Evolutionary conservation across 2,329 filamentous ascomycete species (phyloP), one percentile per base, ranked within the genome.

Genomic region (Pseudogymnoascus sp.): DNA sequence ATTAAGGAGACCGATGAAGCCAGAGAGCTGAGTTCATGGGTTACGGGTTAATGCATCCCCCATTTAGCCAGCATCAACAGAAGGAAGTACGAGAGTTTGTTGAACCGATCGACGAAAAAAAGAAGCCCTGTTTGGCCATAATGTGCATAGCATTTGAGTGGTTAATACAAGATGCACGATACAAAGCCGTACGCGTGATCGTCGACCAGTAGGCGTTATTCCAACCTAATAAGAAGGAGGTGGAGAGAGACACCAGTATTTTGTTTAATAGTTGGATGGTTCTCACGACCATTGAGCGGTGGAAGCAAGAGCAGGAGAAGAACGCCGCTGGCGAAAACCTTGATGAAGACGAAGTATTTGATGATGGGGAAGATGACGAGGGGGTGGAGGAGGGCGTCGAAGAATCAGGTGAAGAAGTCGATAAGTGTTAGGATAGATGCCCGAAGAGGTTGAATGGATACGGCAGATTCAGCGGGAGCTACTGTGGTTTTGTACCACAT

Each of bases 81-180:
- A 60, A 59, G 60, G 60, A 59, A 60, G 36, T 64, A n/a, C 13
- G 31, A 38, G 60, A 35, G 51, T 62, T 64, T 21, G 39, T 64
- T 51, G 25, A 15, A 38, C 63, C 38, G 2, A 25, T 64, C 4
- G 59, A 62, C 31, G 48, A 62, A 36, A 35, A 35, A 12, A 44
- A 62, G 3, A 21, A 62, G 4, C 61, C 29, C 5, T 4, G 29
- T n/a, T 59, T 62, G 29, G 13, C 17, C 10, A 41, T 62, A 15
- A 58, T 62, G 59, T 59, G 29, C 21, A 59, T 2, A n/a, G 61
- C 35, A 59, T 62, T 62, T n/a, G 27, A 62, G n/a, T 58, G 61
- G 61, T 38, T 62, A 17, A 62, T 64, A 38, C 36, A 64, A 62
- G 63, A 62, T 12, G 41, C 31, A 62, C 31, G 62, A 33, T 60